phyloP scores from a whole-genome alignment of 1,284 basidiomycete genomes.

The Boletus smithii region DNA sequence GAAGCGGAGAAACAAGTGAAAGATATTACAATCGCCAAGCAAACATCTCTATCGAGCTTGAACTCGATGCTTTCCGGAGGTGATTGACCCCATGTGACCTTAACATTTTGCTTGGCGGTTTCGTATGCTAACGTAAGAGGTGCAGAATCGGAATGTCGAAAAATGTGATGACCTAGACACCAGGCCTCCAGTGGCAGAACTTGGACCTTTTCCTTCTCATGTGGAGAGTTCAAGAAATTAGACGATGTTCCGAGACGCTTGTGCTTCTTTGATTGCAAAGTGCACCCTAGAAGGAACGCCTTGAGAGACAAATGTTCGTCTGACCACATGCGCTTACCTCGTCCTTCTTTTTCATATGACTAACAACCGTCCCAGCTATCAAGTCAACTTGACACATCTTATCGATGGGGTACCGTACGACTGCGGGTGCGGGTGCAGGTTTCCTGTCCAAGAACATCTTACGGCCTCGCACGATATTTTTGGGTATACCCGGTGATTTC shows the following conservation, averaged over 20 bases:
- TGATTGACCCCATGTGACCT: conserved; percentile 12
- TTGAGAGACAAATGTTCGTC: conserved; percentile 3
- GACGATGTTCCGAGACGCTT: conserved; percentile 27
- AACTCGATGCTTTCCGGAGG: conserved; percentile 15
- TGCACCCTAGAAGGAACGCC: conserved; percentile 9
- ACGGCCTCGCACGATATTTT: conserved; percentile 14
- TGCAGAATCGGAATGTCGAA: conserved; percentile 10
- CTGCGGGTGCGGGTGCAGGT: conserved; percentile 6
- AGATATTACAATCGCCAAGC: conserved; percentile 16
- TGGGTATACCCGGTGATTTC: conserved; percentile 18
- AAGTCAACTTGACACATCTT: conserved; percentile 12
- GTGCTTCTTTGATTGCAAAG: background rate
- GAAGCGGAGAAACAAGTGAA: background rate
- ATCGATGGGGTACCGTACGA: background rate
- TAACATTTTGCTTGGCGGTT: conserved; percentile 2
- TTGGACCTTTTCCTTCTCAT: conserved; percentile 1
- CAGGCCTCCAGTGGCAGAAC: conserved; percentile 26
- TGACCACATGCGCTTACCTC: conserved; percentile 21
- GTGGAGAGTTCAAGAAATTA: conserved; percentile 20
- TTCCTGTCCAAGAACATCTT: conserved; percentile 12
- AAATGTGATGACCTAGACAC: conserved; percentile 25
- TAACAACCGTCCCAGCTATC: background rate
- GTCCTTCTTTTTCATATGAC: conserved; percentile 26
- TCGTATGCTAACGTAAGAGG: conserved; percentile 23
- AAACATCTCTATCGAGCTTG: conserved; percentile 17